A percentile compares a stretch with the other conserved stretches of the same genome.
Conservation (phyloP, 2,329 filamentous ascomycete genomes). For the Raffaelea albimanens region DNA sequence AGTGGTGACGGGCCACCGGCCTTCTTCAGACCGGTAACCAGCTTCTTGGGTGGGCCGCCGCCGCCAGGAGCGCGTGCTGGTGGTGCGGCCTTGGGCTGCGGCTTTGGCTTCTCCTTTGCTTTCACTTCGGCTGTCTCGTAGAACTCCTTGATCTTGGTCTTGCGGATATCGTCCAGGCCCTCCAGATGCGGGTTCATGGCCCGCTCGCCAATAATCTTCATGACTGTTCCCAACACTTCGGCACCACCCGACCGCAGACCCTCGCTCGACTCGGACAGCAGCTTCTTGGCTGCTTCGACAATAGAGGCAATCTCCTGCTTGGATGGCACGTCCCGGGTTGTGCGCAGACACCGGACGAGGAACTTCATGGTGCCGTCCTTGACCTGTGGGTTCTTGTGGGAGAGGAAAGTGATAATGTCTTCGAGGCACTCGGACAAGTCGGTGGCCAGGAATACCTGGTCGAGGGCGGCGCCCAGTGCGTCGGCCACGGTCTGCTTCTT, state of each 20-base stretch:
- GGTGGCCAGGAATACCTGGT: slow-evolving; percentile 57
- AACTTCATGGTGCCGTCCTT: slow-evolving; percentile 95
- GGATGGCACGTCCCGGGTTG: slow-evolving; percentile 71
- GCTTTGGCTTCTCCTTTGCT: slow-evolving; percentile 77
- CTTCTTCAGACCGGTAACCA: slow-evolving; percentile 33
- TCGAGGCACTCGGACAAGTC: slow-evolving; percentile 79
- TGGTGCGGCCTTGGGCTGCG: slow-evolving; percentile 41
- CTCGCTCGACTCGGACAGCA: slow-evolving; percentile 82
- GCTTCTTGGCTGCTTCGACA: slow-evolving; percentile 80
- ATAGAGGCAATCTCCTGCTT: slow-evolving; percentile 78
- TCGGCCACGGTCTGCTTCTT: slow-evolving; percentile 89
- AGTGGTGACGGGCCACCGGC: slow-evolving; percentile 28
- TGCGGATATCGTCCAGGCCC: slow-evolving; percentile 88
- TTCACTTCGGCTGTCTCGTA: slow-evolving; percentile 75
- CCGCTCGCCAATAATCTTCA: slow-evolving; percentile 97
- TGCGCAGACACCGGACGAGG: slow-evolving; percentile 76
- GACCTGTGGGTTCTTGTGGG: slow-evolving; percentile 94
- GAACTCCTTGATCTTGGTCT: slow-evolving; percentile 91
- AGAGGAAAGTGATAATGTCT: slow-evolving; percentile 74
- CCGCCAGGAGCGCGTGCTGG: slow-evolving; percentile 31
- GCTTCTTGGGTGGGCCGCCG: slow-evolving; percentile 35
- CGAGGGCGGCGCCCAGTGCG: slow-evolving; percentile 75
- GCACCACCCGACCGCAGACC: slow-evolving; percentile 79
- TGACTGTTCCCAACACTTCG: slow-evolving; percentile 84
- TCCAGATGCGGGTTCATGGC: slow-evolving; percentile 91